phyloP scores from a whole-genome alignment of 108 stramenopile species.

The Fistulifera solaris region DNA sequence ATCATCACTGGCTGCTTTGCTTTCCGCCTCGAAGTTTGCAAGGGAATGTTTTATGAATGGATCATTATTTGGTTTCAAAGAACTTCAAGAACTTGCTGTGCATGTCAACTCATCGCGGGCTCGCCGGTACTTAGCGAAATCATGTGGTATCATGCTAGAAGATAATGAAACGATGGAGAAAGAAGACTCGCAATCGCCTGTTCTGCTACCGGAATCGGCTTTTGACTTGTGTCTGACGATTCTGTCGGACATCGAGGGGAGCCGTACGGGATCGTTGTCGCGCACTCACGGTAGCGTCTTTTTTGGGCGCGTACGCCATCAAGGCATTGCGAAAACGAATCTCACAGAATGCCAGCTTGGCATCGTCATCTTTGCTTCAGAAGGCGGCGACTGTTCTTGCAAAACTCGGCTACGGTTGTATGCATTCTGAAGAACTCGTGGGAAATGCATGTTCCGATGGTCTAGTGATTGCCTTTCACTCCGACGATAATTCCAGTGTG shows the following conservation, averaged over 20 bases:
- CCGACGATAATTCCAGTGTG: constrained; percentile 9
- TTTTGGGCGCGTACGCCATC: constrained; percentile 9
- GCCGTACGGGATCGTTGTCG: neutral
- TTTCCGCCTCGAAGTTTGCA: constrained; percentile 39
- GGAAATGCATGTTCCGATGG: constrained; percentile 55
- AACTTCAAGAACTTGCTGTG: constrained; percentile 20
- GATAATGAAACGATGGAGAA: constrained; percentile 26
- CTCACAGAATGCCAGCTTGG: too few species aligned
- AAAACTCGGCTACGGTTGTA: constrained; percentile 35
- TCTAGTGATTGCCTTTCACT: constrained; percentile 48
- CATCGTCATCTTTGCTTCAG: too few species aligned
- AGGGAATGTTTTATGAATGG: constrained; percentile 19
- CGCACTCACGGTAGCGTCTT: constrained; percentile 67
- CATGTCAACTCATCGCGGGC: constrained; percentile 46
- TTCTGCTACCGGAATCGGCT: neutral
- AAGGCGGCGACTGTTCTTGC: too few species aligned
- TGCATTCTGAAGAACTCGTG: constrained; percentile 44
- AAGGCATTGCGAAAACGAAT: too few species aligned
- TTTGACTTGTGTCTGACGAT: constrained; percentile 9
- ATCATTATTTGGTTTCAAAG: constrained; percentile 1
- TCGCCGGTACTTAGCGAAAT: constrained; percentile 44
- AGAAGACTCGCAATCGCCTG: neutral
- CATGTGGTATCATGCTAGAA: constrained; percentile 39
- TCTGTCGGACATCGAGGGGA: neutral
- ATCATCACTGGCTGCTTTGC: constrained; percentile 29